Evolutionary conservation across 495 filamentous ascomycete genomes (phyloP), one percentile per base, ranked within the genome.

Genomic region (Amniculicola lignicola): DNA sequence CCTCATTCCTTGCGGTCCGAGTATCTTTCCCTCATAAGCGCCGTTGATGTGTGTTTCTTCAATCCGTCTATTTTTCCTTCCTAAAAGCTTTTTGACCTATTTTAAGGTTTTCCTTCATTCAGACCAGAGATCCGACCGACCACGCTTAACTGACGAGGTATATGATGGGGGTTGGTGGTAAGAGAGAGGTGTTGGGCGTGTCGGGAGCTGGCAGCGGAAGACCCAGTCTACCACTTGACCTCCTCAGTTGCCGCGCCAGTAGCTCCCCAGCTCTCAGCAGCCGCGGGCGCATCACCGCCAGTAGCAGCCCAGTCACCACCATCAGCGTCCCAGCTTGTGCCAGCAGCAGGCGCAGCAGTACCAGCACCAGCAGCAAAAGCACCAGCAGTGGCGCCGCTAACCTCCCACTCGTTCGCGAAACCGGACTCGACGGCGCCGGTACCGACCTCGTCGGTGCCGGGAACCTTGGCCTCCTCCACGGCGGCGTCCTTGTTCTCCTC

Each of bases 21-120:
- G 82, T 93, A 88, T 95, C 90, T 95, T 95, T 95, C 90, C 90
- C 88, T 95, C 90, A 85, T 95, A 77, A 93, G 89, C 81, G 82
- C 83, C 74, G 73, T 80, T 77, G 84, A 79, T 80, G 75, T 66
- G n/a, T n/a, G 64, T 62, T 50, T 54, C 70, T 66, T 52, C 39
- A 45, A 59, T n/a, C 43, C 27, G 7, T 10, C 24, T 14, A 41
- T 10, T 46, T 38, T 38, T 10, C n/a, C 25, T 24, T 19, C 11
- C 14, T 24, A 23, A 28, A 37, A n/a, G 23, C 31, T 27, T 49
- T 42, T 18, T 14, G 52, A 49, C 25, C 51, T 25, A 28, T 29
- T 25, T 31, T 37, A 43, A 10, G 22, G 18, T 56, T 44, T 59
- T 62, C 43, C 53, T 40, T 6, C 11, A 9, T n/a, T 33, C 29